Percentiles rank a stretch among this genome's conserved stretches.
Evolutionary conservation across 1,284 basidiomycete genomes (phyloP).

Genomic region (Heimioporus punctisporus): DNA sequence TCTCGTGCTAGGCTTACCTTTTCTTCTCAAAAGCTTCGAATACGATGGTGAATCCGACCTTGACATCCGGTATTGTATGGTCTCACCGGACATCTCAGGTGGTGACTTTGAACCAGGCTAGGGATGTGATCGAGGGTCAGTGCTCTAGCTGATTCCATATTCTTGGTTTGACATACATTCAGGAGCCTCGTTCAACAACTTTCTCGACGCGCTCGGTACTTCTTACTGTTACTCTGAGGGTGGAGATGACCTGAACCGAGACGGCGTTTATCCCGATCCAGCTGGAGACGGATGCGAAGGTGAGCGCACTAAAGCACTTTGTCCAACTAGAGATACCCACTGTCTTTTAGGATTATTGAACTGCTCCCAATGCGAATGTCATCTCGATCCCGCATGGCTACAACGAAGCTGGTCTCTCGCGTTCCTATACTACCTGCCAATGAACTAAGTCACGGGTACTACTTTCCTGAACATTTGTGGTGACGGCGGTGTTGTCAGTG

Average conservation of each 20-base stretch:
- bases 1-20: neutral
- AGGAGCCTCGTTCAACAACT: slow-evolving; percentile 50
- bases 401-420: slow-evolving; percentile 42
- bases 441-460: slow-evolving; percentile 45
- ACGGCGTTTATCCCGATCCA: slow-evolving; percentile 47
- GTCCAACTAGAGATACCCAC: neutral
- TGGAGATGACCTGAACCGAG: slow-evolving; percentile 41
- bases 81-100: slow-evolving; percentile 38
- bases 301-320: slow-evolving; percentile 1
- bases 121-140: slow-evolving; percentile 43
- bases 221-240: slow-evolving; percentile 50
- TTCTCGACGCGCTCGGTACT: slow-evolving; percentile 49
- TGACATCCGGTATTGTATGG: slow-evolving; percentile 53
- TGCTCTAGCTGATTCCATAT: neutral
- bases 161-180: neutral
- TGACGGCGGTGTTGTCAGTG: slow-evolving; percentile 42
- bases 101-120: slow-evolving; percentile 47
- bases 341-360: slow-evolving; percentile 31
- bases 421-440: slow-evolving; percentile 43
- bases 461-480: slow-evolving; percentile 44
- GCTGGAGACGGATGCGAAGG: slow-evolving; percentile 36
- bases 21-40: slow-evolving; percentile 32
- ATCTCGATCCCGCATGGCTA: slow-evolving; percentile 47
- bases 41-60: slow-evolving; percentile 51
- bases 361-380: slow-evolving; percentile 36